Conservation (phyloP, 2,329 filamentous ascomycete genomes). For the Hypoxylon sp. region DNA sequence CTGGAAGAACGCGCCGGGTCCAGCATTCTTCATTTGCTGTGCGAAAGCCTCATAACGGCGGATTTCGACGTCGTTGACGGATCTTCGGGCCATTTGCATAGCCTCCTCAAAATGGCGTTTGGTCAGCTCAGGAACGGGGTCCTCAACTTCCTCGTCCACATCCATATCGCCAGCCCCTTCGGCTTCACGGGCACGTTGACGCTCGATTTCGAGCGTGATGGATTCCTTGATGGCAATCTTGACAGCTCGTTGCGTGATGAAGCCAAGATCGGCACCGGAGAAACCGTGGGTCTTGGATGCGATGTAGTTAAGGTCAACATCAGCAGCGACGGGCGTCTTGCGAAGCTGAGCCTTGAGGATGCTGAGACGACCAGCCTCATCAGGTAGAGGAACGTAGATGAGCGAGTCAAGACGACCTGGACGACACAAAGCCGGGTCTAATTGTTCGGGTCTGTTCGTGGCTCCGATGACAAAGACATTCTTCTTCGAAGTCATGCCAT, state of each 20-base stretch:
- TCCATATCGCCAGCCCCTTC: slow-evolving; percentile 85
- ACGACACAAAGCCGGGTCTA: slow-evolving; percentile 97
- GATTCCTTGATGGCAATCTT: slow-evolving; percentile 99
- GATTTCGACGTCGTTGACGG: slow-evolving; percentile 96
- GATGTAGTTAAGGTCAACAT: slow-evolving; percentile 92
- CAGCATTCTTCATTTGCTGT: slow-evolving; percentile 98
- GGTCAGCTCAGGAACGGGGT: slow-evolving; percentile 95
- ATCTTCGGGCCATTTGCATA: slow-evolving; percentile 93
- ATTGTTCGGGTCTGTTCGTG: slow-evolving; percentile 98
- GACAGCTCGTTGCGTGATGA: slow-evolving; percentile 98
- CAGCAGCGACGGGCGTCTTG: slow-evolving; percentile 91
- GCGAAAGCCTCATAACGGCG: slow-evolving; percentile 98
- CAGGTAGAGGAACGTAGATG: slow-evolving; percentile 96
- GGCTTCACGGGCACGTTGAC: slow-evolving; percentile 88
- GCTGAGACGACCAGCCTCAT: slow-evolving; percentile 87
- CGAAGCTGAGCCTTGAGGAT: slow-evolving; percentile 97
- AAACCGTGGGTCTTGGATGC: slow-evolving; percentile 98
- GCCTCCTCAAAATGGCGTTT: slow-evolving; percentile 98
- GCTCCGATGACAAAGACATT: slow-evolving; percentile 99
- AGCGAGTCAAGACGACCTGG: slow-evolving; percentile 98
- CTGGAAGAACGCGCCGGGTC: slow-evolving; percentile 96
- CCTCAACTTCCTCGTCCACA: slow-evolving; percentile 88
- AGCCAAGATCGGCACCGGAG: slow-evolving; percentile 99
- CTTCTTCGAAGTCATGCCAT: slow-evolving; percentile 99
- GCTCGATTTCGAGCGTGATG: slow-evolving; percentile 89